Base-by-base conservation (phyloP, 352 stramenopile species). In the Phytophthora sp. region DNA sequence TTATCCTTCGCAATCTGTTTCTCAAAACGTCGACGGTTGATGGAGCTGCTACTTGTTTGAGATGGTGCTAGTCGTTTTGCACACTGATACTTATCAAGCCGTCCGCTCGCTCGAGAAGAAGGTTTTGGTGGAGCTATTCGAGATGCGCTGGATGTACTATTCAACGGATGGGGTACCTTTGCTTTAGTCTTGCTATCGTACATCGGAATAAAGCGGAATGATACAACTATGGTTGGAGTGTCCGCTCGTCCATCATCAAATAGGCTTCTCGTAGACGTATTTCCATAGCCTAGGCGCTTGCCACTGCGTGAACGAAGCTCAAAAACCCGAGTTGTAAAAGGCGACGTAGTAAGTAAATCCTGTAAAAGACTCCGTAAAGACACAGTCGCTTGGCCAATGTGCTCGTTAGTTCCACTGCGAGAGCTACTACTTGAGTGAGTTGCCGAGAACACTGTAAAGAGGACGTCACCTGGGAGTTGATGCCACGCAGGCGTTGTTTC, bases 1-100 rank as follows among this genome's bases (percentile, higher is more conserved):
- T 91, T 91, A 11, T 91, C 77, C 15, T 61, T 55, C 5, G 77
- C 77, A 4, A 91, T 39, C 38, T 91, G 65, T 28, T 82, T 79
- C 52, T 82, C 79, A 45, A 88, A 85, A 23, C 62, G 61, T 15
- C 62, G 61, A 11, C 82, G 72, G 53, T 91, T 89, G 37, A 89
- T 82, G 20, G 44, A 60, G 37, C 79, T 91, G 54, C 79, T 89
- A 44, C 77, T 88, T 8, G 70, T 69, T 62, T 74, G 53, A 57
- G 77, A 27, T 51, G 72, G 57, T 7, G 21, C 24, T 42, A 18
- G 21, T 45, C 42, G 37, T 11, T 41, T 57, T 20, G 50, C 54
- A 37, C 11, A 62, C 20, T 13, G 34, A 37, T 34, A n/a, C 34
- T 68, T 62, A 8, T 61, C 24, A 9, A 55, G 60, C 27, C 52